Conservation (phyloP, 768 basidiomycete genomes). For the Psilocybe sp. region DNA sequence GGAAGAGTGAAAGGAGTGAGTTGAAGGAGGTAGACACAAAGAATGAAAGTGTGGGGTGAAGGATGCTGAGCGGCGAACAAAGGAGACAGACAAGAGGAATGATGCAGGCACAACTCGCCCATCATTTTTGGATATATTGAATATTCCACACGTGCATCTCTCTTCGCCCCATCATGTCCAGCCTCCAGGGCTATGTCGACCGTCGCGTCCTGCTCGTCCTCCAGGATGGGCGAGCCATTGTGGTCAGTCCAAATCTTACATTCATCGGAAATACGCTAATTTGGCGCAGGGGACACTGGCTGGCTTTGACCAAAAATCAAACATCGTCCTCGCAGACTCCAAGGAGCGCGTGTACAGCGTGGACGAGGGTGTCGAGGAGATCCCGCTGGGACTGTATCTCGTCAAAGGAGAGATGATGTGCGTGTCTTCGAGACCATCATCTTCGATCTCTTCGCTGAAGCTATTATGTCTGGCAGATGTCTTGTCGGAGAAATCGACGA, state of each 20-base stretch:
- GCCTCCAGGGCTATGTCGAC: conserved; percentile 90
- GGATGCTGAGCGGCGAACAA: conserved; percentile 1
- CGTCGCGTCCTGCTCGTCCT: conserved; percentile 90
- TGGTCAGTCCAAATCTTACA: conserved; percentile 51
- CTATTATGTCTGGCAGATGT: conserved; percentile 39
- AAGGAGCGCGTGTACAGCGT: conserved; percentile 90
- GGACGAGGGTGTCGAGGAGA: conserved; percentile 93
- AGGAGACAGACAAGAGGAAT: neutral
- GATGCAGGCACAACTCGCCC: neutral
- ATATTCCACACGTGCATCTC: conserved; percentile 7
- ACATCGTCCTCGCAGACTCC: conserved; percentile 91
- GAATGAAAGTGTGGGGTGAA: conserved; percentile 3
- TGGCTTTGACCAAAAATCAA: conserved; percentile 94
- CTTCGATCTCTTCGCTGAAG: conserved; percentile 7
- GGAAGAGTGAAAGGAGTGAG: conserved; percentile 3
- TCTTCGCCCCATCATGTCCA: conserved; percentile 59
- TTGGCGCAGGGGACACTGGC: conserved; percentile 74
- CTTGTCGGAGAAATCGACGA: conserved; percentile 88
- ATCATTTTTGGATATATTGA: conserved; percentile 5
- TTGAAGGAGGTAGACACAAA: neutral
- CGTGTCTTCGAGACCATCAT: conserved; percentile 28
- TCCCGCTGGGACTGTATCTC: conserved; percentile 91
- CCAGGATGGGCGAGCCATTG: conserved; percentile 93
- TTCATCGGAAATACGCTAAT: neutral
- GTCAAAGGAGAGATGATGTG: conserved; percentile 99